phyloP scores from a whole-genome alignment of 176 grass and related monocot species.

The Calamus simplicifolius region DNA sequence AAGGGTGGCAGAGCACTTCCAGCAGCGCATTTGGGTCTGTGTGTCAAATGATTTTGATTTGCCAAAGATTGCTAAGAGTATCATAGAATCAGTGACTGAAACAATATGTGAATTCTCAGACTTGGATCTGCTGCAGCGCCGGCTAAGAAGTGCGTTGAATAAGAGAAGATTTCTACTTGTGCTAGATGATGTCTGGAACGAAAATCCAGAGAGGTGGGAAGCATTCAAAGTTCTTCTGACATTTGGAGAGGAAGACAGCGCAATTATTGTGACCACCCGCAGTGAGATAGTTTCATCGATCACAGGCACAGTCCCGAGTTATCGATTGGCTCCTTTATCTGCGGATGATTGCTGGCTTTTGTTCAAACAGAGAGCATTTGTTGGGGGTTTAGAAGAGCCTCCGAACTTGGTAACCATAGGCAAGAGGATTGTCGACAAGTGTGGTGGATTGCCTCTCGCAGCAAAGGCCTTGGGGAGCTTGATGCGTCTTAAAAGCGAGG shows the following conservation, averaged over 20 bases:
- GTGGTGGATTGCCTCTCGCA: not conserved
- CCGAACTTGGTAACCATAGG: not conserved
- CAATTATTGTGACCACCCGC: constrained; percentile 22
- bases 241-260: not conserved
- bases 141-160: not conserved
- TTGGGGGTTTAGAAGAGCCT: not conserved
- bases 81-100: constrained; percentile 7
- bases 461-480: not conserved
- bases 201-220: not conserved
- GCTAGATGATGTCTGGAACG: constrained; percentile 16
- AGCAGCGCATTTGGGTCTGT: constrained; percentile 26
- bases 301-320: not conserved
- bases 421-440: not conserved
- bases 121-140: not conserved
- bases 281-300: not conserved
- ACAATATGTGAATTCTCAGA: not conserved
- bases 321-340: not conserved
- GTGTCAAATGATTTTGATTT: constrained; percentile 25
- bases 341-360: not conserved
- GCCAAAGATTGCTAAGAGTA: not conserved
- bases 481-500: not conserved
- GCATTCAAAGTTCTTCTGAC: not conserved
- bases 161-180: not conserved
- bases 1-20: constrained; percentile 13
- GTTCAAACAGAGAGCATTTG: not conserved